Percentiles rank a stretch among this genome's conserved stretches.
Conservation (phyloP, 176 grass and related monocot genomes). For the Tuctoria greenei region DNA sequence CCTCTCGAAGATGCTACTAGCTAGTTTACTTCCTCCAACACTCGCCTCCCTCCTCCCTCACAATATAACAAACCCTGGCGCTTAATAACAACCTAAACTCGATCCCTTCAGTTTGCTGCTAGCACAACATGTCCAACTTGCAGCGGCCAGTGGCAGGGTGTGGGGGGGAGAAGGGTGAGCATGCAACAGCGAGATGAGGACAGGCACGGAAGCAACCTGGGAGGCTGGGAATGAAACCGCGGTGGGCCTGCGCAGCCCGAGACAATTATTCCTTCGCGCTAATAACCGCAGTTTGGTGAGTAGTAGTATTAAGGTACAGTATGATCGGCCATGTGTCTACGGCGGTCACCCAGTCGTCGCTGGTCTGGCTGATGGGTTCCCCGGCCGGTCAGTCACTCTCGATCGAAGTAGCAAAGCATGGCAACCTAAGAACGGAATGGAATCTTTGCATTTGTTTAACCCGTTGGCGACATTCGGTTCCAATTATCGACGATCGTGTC, state of each 20-base stretch:
- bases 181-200: neutral
- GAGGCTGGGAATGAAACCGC: neutral
- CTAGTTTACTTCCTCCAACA: neutral
- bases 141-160: constrained; percentile 7
- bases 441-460: constrained; percentile 42
- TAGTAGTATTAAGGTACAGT: neutral
- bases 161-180: neutral
- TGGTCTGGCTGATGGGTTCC: neutral
- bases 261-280: constrained; percentile 46
- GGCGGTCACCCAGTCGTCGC: neutral
- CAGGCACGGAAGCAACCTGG: constrained; percentile 25
- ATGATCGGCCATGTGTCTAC: neutral
- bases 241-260: constrained; percentile 1
- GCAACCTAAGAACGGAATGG: constrained; percentile 35
- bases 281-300: neutral
- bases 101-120: neutral
- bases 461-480: constrained; percentile 11
- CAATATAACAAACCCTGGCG: constrained; percentile 26
- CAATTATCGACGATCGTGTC: constrained; percentile 32
- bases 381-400: neutral
- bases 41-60: neutral
- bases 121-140: constrained; percentile 37
- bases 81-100: constrained; percentile 25
- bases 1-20: neutral
- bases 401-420: neutral